These are phyloP conservation scores for Penicillium sp. DNA, from an alignment of 2,329 filamentous ascomycete species.

Conservation along the genomic window DNA sequence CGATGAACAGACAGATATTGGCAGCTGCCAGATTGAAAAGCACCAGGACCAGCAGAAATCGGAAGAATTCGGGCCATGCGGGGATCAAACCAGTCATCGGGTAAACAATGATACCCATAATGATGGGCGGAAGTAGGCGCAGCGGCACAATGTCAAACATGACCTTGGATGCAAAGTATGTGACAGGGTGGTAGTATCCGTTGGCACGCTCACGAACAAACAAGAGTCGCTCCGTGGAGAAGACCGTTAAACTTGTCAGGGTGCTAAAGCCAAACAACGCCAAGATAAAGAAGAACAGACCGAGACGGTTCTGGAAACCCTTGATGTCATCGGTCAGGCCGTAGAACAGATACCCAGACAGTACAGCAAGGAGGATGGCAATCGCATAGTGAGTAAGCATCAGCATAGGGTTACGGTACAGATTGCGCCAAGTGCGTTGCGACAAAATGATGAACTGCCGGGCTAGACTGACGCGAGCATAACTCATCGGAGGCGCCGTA, in stretches of 20 bases:
- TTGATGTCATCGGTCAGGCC: conserved; percentile 93
- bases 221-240: conserved; percentile 82
- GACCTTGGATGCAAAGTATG: conserved; percentile 95
- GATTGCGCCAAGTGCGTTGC: conserved; percentile 88
- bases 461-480: conserved; percentile 73
- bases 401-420: conserved; percentile 95
- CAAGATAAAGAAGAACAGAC: conserved; percentile 95
- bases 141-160: conserved; percentile 95
- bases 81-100: conserved; percentile 94
- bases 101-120: conserved; percentile 94
- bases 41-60: conserved; percentile 86
- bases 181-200: conserved; percentile 90
- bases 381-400: conserved; percentile 99
- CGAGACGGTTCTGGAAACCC: conserved; percentile 95
- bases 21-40: conserved; percentile 95
- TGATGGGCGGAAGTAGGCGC: conserved; percentile 87
- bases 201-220: conserved; percentile 94
- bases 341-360: conserved; percentile 94
- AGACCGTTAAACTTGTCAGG: conserved; percentile 87
- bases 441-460: conserved; percentile 89
- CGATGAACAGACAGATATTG: conserved; percentile 91
- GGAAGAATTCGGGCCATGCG: conserved; percentile 78
- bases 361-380: conserved; percentile 87
- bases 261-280: conserved; percentile 97
- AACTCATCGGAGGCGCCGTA: conserved; percentile 70